These are phyloP conservation scores for Solanum rostratum DNA, from an alignment of 257 asterid genomes.

Conservation along the genomic window DNA sequence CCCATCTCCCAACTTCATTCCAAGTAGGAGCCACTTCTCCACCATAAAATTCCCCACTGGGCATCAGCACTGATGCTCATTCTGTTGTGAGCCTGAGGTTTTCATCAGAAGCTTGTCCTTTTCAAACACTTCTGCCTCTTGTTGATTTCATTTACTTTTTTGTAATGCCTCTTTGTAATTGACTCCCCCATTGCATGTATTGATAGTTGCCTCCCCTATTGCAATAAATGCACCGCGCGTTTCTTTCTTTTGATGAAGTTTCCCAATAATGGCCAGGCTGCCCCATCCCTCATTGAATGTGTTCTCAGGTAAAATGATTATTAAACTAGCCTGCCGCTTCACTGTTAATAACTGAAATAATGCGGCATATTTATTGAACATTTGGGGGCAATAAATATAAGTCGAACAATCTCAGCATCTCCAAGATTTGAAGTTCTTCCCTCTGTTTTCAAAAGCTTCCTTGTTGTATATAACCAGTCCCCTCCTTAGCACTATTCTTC, in stretches of 20 bases:
- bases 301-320: not conserved
- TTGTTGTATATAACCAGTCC: not conserved
- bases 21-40: not conserved
- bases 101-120: not conserved
- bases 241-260: not conserved
- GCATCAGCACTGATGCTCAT: not conserved
- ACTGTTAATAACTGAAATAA: not conserved
- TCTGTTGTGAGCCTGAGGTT: not conserved
- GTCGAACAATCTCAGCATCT: not conserved
- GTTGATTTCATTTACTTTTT: not conserved
- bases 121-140: not conserved
- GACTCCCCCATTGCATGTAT: not conserved
- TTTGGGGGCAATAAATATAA: not conserved
- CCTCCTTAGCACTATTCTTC: not conserved
- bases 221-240: not conserved
- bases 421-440: not conserved
- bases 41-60: not conserved
- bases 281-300: not conserved
- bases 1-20: not conserved
- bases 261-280: not conserved
- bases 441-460: not conserved
- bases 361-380: not conserved
- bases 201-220: not conserved
- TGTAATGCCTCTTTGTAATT: not conserved
- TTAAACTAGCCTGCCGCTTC: not conserved